A percentile compares a stretch with the other conserved stretches of the same genome.
phyloP scores from a whole-genome alignment of 176 grass and related monocot species.

The Raddia guianensis region DNA sequence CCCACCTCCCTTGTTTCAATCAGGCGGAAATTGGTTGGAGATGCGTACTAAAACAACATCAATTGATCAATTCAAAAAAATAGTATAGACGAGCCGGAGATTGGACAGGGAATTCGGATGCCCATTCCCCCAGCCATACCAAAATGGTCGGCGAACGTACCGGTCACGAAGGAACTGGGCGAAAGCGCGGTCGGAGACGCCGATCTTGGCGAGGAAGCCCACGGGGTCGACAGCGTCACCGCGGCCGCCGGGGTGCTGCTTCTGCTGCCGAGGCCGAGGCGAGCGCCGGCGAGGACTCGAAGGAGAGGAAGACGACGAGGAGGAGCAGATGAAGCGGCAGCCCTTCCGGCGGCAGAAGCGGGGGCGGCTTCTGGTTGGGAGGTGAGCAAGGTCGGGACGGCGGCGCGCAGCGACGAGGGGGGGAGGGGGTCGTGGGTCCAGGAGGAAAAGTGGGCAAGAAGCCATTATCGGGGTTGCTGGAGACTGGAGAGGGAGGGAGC shows the following conservation, averaged over 20 bases:
- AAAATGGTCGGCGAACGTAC: conserved; percentile 41
- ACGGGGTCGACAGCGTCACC: conserved; percentile 65
- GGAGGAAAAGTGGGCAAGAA: conserved; percentile 16
- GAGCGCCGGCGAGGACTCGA: conserved; percentile 38
- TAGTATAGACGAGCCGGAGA: neutral
- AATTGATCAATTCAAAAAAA: conserved; percentile 6
- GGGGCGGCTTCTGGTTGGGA: conserved; percentile 3
- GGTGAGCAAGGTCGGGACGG: neutral
- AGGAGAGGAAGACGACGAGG: conserved; percentile 34
- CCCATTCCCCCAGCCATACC: neutral
- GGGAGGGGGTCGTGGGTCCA: conserved; percentile 2
- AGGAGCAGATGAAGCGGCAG: conserved; percentile 35
- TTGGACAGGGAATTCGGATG: neutral
- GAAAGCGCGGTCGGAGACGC: conserved; percentile 72
- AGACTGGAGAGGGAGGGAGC: neutral
- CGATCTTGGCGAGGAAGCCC: conserved; percentile 73
- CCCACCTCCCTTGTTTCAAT: neutral
- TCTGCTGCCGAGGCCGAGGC: conserved; percentile 42
- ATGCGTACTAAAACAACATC: neutral
- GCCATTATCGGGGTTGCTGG: conserved; percentile 11
- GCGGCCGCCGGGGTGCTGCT: conserved; percentile 26
- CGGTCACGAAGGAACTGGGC: conserved; percentile 87
- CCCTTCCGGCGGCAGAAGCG: conserved; percentile 2
- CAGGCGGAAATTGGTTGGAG: neutral
- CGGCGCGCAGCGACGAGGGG: neutral